phyloP scores from a whole-genome alignment of 73 alveolate species.

The Blepharisma stoltei region DNA sequence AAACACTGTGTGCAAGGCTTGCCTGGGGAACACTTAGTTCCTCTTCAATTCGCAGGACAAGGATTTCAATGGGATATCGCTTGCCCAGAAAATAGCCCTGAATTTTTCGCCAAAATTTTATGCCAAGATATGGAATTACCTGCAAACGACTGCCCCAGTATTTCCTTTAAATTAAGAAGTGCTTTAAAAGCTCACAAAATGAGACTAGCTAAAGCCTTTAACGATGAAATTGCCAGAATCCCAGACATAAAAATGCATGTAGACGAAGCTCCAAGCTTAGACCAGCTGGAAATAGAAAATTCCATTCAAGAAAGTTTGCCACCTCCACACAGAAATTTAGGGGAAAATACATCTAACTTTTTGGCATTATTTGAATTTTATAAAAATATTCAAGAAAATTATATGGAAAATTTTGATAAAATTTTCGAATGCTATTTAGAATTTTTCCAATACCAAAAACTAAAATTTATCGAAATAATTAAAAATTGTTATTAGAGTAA shows the following conservation, averaged over 20 bases:
- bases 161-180: conserved; percentile 1
- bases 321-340: too few species aligned
- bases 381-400: too few species aligned
- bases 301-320: not conserved
- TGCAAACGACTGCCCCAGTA: not conserved
- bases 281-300: conserved; percentile 6
- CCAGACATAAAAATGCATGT: not conserved
- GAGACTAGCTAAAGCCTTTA: not conserved
- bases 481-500: too few species aligned
- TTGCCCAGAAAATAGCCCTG: conserved; percentile 14
- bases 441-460: too few species aligned
- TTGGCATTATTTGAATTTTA: too few species aligned
- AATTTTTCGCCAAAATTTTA: conserved; percentile 7
- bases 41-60: conserved; percentile 21
- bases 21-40: conserved; percentile 18
- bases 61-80: conserved; percentile 34
- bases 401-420: too few species aligned
- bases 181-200: conserved; percentile 18
- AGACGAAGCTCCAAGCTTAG: not conserved
- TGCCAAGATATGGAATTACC: conserved; percentile 25
- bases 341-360: too few species aligned
- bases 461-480: too few species aligned
- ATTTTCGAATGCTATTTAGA: too few species aligned
- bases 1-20: conserved; percentile 5
- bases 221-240: not conserved